Evolutionary conservation across 2,329 filamentous ascomycete species (phyloP).

Genomic region (Hymenoscyphus albidus): DNA sequence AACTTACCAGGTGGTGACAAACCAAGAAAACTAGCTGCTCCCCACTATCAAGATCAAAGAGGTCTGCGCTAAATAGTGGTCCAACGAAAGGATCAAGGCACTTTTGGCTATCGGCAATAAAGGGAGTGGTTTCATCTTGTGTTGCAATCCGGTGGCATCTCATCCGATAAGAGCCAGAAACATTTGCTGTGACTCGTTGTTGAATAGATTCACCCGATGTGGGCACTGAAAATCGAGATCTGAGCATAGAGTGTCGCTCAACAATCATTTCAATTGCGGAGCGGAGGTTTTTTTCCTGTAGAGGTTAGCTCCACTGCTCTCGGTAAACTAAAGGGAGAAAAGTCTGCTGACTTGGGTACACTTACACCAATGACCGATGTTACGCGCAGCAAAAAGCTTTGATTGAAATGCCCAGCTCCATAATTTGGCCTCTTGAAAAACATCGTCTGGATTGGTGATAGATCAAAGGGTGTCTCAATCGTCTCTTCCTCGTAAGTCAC

Average conservation of each 20-base stretch:
- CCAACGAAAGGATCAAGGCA: slow-evolving; percentile 27
- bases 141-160: not conserved
- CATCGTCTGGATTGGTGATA: slow-evolving; percentile 31
- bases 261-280: slow-evolving; percentile 35
- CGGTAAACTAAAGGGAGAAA: no score
- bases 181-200: slow-evolving; percentile 34
- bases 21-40: slow-evolving; percentile 36
- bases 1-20: slow-evolving; percentile 24
- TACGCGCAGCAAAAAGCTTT: slow-evolving; percentile 25
- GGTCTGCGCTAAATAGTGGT: slow-evolving; percentile 25
- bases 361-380: not conserved
- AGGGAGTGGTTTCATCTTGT: slow-evolving; percentile 3
- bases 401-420: slow-evolving; percentile 27
- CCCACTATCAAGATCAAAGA: slow-evolving; percentile 19
- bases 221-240: slow-evolving; percentile 36
- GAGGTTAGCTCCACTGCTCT: not conserved
- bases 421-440: slow-evolving; percentile 24
- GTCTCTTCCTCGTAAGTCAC: slow-evolving; percentile 10
- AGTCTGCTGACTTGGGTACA: no score
- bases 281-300: slow-evolving; percentile 4
- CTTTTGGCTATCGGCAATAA: slow-evolving; percentile 30
- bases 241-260: slow-evolving; percentile 39
- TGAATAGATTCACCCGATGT: slow-evolving; percentile 30
- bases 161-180: slow-evolving; percentile 11
- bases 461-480: slow-evolving; percentile 14